A percentile compares a stretch with the other conserved stretches of the same genome.
These are phyloP conservation scores for Populus simonii DNA, from an alignment of 345 rosid genomes.

Conservation along the genomic window DNA sequence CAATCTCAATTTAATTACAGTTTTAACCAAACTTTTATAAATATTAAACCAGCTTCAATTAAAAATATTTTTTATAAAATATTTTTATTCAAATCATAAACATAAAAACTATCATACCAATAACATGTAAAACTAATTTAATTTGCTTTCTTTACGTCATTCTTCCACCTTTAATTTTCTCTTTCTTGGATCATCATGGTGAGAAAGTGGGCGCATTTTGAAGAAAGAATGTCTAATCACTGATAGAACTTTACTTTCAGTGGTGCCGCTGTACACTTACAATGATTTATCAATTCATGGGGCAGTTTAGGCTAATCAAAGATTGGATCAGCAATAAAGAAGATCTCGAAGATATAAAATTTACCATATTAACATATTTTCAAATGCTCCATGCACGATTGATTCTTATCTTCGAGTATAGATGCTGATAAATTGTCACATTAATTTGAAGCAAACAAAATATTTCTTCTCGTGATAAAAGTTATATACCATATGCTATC, in stretches of 20 bases:
- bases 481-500: background rate
- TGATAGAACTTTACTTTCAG: background rate
- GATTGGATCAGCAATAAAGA: background rate
- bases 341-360: slow-evolving; percentile 6
- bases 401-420: slow-evolving; percentile 14
- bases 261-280: background rate
- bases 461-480: slow-evolving; percentile 11
- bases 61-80: too few species aligned
- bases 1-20: too few species aligned
- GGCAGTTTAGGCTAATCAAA: too few species aligned
- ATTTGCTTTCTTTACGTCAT: background rate
- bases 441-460: background rate
- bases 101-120: too few species aligned
- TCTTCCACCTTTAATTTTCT: background rate
- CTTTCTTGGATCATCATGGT: slow-evolving; percentile 20
- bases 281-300: background rate
- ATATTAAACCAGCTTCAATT: too few species aligned
- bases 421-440: background rate
- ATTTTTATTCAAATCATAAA: too few species aligned
- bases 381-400: slow-evolving; percentile 4
- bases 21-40: too few species aligned
- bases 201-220: slow-evolving; percentile 20
- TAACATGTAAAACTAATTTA: background rate
- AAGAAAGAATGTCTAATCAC: background rate
- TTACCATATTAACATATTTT: background rate